Evolutionary conservation across 2,329 filamentous ascomycete species (phyloP).

Genomic region (Neonectria ditissima): DNA sequence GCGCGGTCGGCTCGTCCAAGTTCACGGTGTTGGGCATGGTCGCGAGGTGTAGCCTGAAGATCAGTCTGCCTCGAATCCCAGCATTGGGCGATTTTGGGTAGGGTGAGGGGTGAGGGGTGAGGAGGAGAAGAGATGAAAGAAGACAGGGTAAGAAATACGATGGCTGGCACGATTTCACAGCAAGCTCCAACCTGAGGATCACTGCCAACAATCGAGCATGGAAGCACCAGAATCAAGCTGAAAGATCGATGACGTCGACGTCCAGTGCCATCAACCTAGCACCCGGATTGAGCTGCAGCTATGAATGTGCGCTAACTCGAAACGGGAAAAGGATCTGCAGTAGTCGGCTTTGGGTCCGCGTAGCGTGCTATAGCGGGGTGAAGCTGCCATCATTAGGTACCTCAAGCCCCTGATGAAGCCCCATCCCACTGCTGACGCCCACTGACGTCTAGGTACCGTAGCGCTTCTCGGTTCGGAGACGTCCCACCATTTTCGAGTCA

Average conservation of each 20-base stretch:
- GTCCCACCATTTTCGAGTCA: neutral
- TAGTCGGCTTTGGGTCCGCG: neutral
- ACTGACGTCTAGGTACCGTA: neutral
- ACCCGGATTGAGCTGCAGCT: slow-evolving; percentile 7
- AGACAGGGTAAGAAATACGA: neutral
- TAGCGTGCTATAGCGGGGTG: slow-evolving; percentile 4
- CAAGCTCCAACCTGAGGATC: slow-evolving; percentile 1
- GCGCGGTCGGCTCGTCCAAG: slow-evolving; percentile 54
- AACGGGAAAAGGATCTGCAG: slow-evolving; percentile 3
- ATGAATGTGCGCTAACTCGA: slow-evolving; percentile 12
- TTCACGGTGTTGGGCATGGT: slow-evolving; percentile 49
- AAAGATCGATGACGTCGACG: slow-evolving; percentile 43
- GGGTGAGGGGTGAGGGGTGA: neutral
- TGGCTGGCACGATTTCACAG: neutral
- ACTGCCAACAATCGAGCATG: slow-evolving; percentile 27
- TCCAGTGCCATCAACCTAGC: slow-evolving; percentile 19
- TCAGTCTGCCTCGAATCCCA: slow-evolving; percentile 8
- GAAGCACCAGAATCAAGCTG: slow-evolving; percentile 30
- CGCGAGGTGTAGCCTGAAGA: slow-evolving; percentile 10
- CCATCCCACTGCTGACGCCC: neutral
- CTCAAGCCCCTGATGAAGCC: neutral
- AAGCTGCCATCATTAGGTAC: neutral
- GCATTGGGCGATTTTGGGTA: neutral
- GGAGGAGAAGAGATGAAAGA: too few relatives aligned
- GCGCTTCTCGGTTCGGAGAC: too few relatives aligned